phyloP scores from a whole-genome alignment of 2,329 filamentous ascomycete genomes.

The Mycogone perniciosa region DNA sequence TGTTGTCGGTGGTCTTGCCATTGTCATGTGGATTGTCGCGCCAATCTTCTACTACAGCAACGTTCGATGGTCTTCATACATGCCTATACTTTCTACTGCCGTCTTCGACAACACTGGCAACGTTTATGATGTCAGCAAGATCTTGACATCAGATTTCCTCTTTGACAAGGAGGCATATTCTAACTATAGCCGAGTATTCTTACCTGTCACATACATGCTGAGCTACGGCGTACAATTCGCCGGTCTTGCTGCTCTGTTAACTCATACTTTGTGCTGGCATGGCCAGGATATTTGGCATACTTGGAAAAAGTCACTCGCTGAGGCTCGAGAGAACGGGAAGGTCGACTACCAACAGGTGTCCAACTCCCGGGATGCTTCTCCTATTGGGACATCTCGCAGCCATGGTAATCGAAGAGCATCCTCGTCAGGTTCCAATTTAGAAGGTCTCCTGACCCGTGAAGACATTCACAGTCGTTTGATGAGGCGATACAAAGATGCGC shows the following conservation, averaged over 20 bases:
- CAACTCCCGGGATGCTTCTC: conserved; percentile 16
- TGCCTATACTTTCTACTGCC: conserved; percentile 77
- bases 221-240: conserved; percentile 86
- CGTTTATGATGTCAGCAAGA: conserved; percentile 74
- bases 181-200: conserved; percentile 75
- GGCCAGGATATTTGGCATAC: conserved; percentile 75
- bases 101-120: conserved; percentile 82
- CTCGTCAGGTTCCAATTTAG: conserved; percentile 35
- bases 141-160: conserved; percentile 69
- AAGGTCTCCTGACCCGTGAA: conserved; percentile 60
- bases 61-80: conserved; percentile 72
- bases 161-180: conserved; percentile 73
- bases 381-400: conserved; percentile 8
- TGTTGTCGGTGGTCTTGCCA: conserved; percentile 69
- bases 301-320: conserved; percentile 62
- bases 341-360: conserved; percentile 47
- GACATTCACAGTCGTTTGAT: conserved; percentile 83
- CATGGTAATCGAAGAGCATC: conserved; percentile 17
- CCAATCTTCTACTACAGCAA: conserved; percentile 78
- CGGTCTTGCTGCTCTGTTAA: conserved; percentile 69
- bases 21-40: conserved; percentile 81
- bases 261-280: conserved; percentile 79
- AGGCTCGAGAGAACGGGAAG: conserved; percentile 47
- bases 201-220: conserved; percentile 81
- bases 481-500: conserved; percentile 75